A percentile compares a stretch with the other conserved stretches of the same genome.
phyloP scores from a whole-genome alignment of 371 early-diverging fungal genomes.

The Mucor circinelloides region DNA sequence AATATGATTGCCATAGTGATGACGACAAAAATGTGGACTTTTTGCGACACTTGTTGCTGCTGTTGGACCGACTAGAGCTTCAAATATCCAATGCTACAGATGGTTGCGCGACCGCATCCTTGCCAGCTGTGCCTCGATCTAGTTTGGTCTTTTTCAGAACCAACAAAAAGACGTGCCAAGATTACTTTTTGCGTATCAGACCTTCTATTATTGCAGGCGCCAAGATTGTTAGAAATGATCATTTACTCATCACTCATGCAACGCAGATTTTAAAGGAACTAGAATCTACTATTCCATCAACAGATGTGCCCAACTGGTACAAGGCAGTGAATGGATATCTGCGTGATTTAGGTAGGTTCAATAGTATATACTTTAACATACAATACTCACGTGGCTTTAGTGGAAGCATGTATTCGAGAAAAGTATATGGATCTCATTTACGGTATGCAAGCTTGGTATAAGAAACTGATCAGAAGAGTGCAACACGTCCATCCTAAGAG shows the following conservation, averaged over 20 bases:
- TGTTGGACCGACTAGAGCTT: constrained; percentile 75
- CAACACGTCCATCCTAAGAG: constrained; percentile 24
- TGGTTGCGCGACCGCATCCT: constrained; percentile 58
- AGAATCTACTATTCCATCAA: constrained; percentile 15
- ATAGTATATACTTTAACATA: background rate
- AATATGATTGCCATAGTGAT: background rate
- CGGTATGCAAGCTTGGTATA: constrained; percentile 48
- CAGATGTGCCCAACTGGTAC: constrained; percentile 26
- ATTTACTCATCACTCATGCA: constrained; percentile 47
- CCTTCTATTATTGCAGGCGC: constrained; percentile 50
- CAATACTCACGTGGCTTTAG: constrained; percentile 1
- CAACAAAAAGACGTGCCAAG: constrained; percentile 74
- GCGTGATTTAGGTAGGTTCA: constrained; percentile 23
- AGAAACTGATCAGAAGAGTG: constrained; percentile 22
- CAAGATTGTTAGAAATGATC: constrained; percentile 40
- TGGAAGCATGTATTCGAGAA: constrained; percentile 36
- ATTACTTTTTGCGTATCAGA: constrained; percentile 74
- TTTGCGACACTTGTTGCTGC: constrained; percentile 43
- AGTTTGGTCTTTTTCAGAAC: constrained; percentile 73
- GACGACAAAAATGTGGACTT: background rate
- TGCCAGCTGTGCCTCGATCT: constrained; percentile 66
- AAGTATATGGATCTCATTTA: constrained; percentile 37
- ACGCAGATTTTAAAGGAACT: constrained; percentile 27
- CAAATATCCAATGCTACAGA: constrained; percentile 71
- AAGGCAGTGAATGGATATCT: constrained; percentile 24